These are phyloP conservation scores for Erodium maritimum DNA, from an alignment of 345 rosid genomes.

Conservation along the genomic window DNA sequence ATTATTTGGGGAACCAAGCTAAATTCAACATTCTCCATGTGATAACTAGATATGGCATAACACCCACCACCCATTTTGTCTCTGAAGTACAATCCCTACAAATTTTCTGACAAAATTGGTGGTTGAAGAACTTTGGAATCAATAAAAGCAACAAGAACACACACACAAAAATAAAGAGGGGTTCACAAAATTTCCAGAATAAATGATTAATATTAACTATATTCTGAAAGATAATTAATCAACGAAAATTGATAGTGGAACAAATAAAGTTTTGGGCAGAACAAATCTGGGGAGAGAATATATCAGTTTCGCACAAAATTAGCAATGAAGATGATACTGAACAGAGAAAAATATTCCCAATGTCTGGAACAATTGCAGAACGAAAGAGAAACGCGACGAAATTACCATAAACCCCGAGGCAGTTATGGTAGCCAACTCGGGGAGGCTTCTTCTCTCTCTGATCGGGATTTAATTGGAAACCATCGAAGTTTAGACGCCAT, in stretches of 20 bases:
- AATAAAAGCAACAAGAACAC: too few relatives aligned
- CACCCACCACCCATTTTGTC: background rate
- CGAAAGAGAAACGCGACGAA: background rate
- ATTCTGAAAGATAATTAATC: background rate
- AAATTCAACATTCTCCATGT: background rate
- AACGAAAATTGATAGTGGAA: background rate
- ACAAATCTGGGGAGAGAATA: background rate
- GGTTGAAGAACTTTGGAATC: background rate
- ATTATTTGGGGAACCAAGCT: background rate
- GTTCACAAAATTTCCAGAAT: background rate
- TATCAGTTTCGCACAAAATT: background rate
- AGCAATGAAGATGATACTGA: background rate
- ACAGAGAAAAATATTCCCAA: background rate
- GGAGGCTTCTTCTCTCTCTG: conserved; percentile 42
- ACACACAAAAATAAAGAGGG: too few relatives aligned
- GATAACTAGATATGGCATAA: background rate
- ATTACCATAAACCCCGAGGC: conserved; percentile 69
- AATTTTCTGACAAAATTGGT: background rate
- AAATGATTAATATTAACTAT: background rate
- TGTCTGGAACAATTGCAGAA: background rate
- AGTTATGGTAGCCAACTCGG: conserved; percentile 38
- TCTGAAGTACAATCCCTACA: background rate
- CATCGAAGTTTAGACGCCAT: conserved; percentile 90
- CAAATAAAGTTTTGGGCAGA: background rate
- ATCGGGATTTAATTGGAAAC: conserved; percentile 43